Conservation (phyloP, 2,329 filamentous ascomycete genomes). For the Ilyonectria destructans region DNA sequence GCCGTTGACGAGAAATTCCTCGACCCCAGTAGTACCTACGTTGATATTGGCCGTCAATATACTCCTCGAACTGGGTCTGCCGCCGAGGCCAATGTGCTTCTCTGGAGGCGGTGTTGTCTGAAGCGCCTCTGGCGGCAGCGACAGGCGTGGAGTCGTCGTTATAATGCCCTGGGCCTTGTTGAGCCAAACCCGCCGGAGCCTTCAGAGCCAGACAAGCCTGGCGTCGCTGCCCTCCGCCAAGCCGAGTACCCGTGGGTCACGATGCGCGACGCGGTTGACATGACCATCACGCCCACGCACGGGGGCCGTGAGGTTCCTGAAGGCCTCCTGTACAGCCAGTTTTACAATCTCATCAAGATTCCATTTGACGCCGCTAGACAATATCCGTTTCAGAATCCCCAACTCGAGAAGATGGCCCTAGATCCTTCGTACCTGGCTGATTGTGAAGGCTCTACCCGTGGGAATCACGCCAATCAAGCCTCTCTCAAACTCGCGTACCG, state of each 20-base stretch:
- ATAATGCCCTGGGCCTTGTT: not conserved
- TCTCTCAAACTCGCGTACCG: not conserved
- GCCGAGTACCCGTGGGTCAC: not conserved
- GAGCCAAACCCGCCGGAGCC: not conserved
- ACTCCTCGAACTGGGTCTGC: not conserved
- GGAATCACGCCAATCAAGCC: not conserved
- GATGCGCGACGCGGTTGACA: not conserved
- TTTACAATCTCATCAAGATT: not conserved
- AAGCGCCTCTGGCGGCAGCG: not conserved
- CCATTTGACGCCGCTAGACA: not conserved
- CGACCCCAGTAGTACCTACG: not conserved
- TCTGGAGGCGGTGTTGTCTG: not conserved
- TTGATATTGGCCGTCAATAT: not conserved
- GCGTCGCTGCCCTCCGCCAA: not conserved
- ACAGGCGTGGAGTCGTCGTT: slow-evolving; percentile 2
- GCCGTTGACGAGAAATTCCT: not conserved
- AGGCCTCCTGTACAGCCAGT: slow-evolving; percentile 1
- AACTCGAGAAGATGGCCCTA: not conserved
- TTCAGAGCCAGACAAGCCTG: not conserved
- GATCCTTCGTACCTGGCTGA: slow-evolving; percentile 4
- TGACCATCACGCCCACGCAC: slow-evolving; percentile 1
- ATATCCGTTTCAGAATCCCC: slow-evolving; percentile 8
- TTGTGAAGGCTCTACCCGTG: not conserved
- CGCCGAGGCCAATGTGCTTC: slow-evolving; percentile 2
- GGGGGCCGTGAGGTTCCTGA: slow-evolving; percentile 5